phyloP scores from a whole-genome alignment of 768 basidiomycete genomes.

The Arthromyces matolae region DNA sequence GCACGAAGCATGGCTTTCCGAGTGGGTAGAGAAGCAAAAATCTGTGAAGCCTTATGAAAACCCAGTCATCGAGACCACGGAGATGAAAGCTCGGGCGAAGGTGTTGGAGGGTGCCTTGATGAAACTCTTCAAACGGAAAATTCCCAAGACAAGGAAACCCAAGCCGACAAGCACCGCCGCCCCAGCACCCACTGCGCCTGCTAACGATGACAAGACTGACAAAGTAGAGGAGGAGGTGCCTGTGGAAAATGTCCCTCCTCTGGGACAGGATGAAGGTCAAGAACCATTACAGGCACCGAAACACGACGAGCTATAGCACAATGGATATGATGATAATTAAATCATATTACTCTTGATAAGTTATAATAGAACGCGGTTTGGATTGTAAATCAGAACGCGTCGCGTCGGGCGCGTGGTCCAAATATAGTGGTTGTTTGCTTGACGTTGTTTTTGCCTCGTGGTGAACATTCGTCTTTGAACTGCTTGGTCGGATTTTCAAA shows the following conservation, averaged over 20 bases:
- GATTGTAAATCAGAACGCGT: background rate
- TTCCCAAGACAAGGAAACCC: slow-evolving; percentile 59
- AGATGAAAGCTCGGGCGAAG: slow-evolving; percentile 83
- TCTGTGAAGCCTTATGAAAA: slow-evolving; percentile 68
- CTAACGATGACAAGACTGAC: slow-evolving; percentile 8
- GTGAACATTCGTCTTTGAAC: no score
- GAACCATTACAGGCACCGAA: slow-evolving; percentile 9
- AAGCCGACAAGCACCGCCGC: slow-evolving; percentile 31
- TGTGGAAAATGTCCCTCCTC: slow-evolving; percentile 11
- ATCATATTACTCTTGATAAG: no score
- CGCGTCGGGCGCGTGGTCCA: background rate
- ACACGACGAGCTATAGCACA: slow-evolving; percentile 17
- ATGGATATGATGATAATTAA: background rate
- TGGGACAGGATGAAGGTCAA: slow-evolving; percentile 13
- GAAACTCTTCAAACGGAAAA: slow-evolving; percentile 64
- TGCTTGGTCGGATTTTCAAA: no score
- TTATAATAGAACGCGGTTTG: background rate
- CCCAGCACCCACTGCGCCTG: slow-evolving; percentile 18
- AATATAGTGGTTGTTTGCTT: background rate
- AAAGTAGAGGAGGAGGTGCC: slow-evolving; percentile 4
- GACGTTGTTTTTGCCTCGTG: no score
- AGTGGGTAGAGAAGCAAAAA: slow-evolving; percentile 81
- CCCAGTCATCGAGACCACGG: slow-evolving; percentile 80
- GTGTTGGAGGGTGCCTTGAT: slow-evolving; percentile 72
- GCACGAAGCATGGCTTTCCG: slow-evolving; percentile 81